These are phyloP conservation scores for Vanilla planifolia DNA, from an alignment of 106 monocot species.

Conservation along the genomic window DNA sequence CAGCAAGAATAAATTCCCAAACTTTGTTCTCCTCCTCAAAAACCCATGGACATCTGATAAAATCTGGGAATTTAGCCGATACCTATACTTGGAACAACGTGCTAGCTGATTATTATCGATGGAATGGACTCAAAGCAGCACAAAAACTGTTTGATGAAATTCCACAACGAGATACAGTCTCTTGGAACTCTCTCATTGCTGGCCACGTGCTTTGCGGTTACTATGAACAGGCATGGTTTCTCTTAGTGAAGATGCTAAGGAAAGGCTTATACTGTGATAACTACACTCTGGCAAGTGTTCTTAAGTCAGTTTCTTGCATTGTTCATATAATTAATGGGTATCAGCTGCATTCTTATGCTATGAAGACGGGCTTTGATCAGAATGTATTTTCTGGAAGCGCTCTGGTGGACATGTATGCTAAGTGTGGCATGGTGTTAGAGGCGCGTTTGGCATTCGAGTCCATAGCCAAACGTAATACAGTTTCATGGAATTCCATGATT, in stretches of 20 bases:
- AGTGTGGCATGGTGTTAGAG: conserved; percentile 32
- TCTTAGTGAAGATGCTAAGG: conserved; percentile 30
- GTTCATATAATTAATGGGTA: conserved; percentile 8
- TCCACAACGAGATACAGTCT: conserved; percentile 35
- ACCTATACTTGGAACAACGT: conserved; percentile 50
- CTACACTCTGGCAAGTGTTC: conserved; percentile 44
- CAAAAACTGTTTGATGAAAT: conserved; percentile 66
- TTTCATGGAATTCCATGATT: conserved; percentile 70
- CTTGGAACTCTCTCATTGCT: conserved; percentile 65
- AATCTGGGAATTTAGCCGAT: conserved; percentile 26
- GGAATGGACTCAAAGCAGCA: conserved; percentile 11
- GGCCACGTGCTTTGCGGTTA: conserved; percentile 19
- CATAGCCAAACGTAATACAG: conserved; percentile 32
- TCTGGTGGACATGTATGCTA: conserved; percentile 54
- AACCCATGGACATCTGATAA: conserved; percentile 40
- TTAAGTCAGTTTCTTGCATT: conserved; percentile 39
- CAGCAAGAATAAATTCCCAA: not conserved
- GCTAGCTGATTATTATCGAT: conserved; percentile 29
- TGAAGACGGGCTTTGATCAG: conserved; percentile 37
- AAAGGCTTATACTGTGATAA: conserved; percentile 26
- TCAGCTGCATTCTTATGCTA: conserved; percentile 41
- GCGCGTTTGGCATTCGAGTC: conserved; percentile 22
- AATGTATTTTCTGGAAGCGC: conserved; percentile 65
- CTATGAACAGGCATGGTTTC: conserved; percentile 9
- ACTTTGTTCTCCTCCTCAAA: conserved; percentile 11